phyloP scores from a whole-genome alignment of 345 rosid genomes.

The Carallia brachiata region DNA sequence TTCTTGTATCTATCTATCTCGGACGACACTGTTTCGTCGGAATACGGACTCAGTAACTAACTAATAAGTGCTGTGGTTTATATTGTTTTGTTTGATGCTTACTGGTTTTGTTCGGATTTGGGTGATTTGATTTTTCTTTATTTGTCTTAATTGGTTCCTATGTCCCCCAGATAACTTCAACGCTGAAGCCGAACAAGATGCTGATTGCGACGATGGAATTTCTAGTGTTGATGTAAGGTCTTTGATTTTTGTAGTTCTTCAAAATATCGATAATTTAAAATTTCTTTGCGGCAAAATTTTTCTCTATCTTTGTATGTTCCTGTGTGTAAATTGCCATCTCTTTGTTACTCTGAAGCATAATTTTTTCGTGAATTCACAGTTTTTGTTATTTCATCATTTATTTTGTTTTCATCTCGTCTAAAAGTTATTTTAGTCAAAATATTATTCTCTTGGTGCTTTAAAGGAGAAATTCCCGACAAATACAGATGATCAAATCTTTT shows the following conservation, averaged over 20 bases:
- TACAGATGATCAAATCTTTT: background rate
- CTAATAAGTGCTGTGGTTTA: background rate
- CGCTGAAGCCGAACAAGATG: conserved; percentile 29
- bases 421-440: no score
- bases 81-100: background rate
- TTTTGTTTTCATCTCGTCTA: no score
- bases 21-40: no score
- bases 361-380: background rate
- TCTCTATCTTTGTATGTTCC: no score
- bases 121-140: background rate
- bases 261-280: background rate
- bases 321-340: background rate
- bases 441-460: background rate
- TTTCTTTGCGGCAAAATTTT: background rate
- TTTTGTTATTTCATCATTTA: background rate
- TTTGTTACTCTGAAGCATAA: background rate
- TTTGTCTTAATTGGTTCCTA: conserved; percentile 5
- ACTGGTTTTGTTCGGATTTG: background rate
- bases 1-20: no score
- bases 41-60: background rate
- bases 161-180: conserved; percentile 25
- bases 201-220: conserved; percentile 17
- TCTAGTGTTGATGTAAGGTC: conserved; percentile 37
- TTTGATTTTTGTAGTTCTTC: conserved; percentile 7
- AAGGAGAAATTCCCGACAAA: background rate